Conservation (phyloP, 139 green algal species). For the Chlorella sp. region DNA sequence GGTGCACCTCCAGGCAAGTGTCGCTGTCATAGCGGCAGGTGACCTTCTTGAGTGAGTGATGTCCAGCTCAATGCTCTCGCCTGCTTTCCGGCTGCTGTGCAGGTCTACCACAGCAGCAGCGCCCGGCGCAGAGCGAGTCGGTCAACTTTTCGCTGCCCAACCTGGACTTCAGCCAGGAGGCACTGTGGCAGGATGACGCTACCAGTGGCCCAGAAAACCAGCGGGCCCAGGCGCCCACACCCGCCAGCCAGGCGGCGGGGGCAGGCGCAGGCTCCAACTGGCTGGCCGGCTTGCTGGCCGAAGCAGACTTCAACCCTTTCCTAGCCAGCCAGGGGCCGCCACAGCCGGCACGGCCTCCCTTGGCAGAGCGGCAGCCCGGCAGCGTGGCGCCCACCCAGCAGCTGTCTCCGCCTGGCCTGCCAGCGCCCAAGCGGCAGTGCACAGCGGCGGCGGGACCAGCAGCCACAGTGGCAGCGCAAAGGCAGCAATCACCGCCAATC, state of each 20-base stretch:
- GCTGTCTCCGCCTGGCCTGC: background rate
- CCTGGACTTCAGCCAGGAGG: background rate
- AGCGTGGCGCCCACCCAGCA: background rate
- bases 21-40: too few species aligned
- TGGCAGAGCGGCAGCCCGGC: background rate
- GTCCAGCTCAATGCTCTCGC: too few species aligned
- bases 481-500: background rate
- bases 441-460: too few species aligned
- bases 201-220: background rate
- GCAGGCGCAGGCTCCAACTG: background rate
- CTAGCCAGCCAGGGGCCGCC: background rate
- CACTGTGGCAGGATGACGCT: constrained; percentile 18
- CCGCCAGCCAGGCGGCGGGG: background rate
- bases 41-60: too few species aligned
- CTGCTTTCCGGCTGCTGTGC: background rate
- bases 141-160: constrained; percentile 27
- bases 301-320: constrained; percentile 13
- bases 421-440: constrained; percentile 2
- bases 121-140: background rate
- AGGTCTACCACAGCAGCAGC: background rate
- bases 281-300: constrained; percentile 15
- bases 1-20: too few species aligned
- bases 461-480: too few species aligned
- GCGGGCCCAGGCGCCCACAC: background rate
- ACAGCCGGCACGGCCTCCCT: background rate